Percentiles rank a stretch among this genome's conserved stretches.
These are phyloP conservation scores for Amanita pseudoporphyria DNA, from an alignment of 768 basidiomycete species.

Conservation along the genomic window DNA sequence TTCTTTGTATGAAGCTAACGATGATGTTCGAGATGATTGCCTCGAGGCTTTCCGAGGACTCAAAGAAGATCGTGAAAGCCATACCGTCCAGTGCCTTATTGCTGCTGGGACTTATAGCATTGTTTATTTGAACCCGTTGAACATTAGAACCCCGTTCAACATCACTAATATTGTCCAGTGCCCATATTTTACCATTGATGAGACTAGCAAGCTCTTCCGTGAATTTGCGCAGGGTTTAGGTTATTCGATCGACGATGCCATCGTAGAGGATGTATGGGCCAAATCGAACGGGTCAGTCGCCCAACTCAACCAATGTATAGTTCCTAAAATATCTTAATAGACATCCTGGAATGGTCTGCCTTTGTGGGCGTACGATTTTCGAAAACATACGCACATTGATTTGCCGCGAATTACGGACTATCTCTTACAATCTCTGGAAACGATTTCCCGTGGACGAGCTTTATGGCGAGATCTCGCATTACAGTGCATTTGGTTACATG, in stretches of 20 bases:
- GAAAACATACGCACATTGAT: neutral
- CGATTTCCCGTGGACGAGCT: constrained; percentile 3
- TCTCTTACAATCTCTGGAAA: neutral
- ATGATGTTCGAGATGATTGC: neutral
- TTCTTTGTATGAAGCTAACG: constrained; percentile 2
- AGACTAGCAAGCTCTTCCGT: too few relatives aligned
- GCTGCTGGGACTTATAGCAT: too few relatives aligned
- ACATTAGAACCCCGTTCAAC: too few relatives aligned
- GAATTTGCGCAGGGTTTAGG: too few relatives aligned
- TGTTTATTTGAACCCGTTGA: too few relatives aligned
- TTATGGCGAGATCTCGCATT: neutral
- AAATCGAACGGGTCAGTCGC: too few relatives aligned
- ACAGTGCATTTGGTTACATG: constrained; percentile 9
- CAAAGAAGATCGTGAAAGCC: neutral
- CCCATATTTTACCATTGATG: too few relatives aligned
- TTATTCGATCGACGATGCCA: too few relatives aligned
- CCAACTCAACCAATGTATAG: too few relatives aligned
- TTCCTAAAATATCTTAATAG: too few relatives aligned
- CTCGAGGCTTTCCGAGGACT: constrained; percentile 9
- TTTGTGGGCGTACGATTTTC: constrained; percentile 8
- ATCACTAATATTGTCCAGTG: too few relatives aligned
- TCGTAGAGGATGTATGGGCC: too few relatives aligned
- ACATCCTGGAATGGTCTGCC: constrained; percentile 9
- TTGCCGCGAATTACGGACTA: neutral
- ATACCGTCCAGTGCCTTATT: constrained; percentile 6